Evolutionary conservation across 129 eudicot genomes (phyloP).

Genomic region (Centella asiatica): DNA sequence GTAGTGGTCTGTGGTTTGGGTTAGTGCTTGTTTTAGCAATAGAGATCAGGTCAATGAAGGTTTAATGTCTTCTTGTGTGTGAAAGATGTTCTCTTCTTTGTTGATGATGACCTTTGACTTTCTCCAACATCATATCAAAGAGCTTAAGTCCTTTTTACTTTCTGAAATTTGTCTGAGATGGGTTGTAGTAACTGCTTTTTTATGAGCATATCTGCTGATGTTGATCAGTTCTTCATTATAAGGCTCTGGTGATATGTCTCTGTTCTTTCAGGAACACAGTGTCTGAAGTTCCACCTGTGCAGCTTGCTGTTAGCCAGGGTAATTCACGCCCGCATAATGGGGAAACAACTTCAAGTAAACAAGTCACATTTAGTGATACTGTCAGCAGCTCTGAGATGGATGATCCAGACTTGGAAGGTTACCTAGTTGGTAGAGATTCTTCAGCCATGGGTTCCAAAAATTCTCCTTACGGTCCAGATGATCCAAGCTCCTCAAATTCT

Average conservation of each 20-base stretch:
- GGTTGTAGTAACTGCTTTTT: too few relatives aligned
- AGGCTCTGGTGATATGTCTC: background rate
- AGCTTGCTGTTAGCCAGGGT: conserved; percentile 27
- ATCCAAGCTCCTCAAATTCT: conserved; percentile 47
- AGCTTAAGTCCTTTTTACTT: too few relatives aligned
- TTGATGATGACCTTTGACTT: too few relatives aligned
- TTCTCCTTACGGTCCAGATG: conserved; percentile 11
- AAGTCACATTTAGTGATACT: conserved; percentile 67
- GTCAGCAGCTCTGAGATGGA: conserved; percentile 49
- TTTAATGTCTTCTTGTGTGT: too few relatives aligned
- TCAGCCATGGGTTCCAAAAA: conserved; percentile 45
- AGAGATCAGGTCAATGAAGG: too few relatives aligned
- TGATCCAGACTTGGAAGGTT: conserved; percentile 37
- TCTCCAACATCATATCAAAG: too few relatives aligned
- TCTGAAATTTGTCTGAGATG: background rate
- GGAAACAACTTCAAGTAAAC: conserved; percentile 49
- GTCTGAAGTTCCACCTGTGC: conserved; percentile 28
- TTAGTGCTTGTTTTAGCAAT: too few relatives aligned
- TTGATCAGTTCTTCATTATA: background rate
- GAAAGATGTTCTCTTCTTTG: too few relatives aligned
- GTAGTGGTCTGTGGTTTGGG: too few relatives aligned
- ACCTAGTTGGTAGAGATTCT: conserved; percentile 45
- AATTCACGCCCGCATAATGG: conserved; percentile 26
- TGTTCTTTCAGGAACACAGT: conserved; percentile 41
- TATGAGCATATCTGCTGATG: too few relatives aligned